Evolutionary conservation across 2,329 filamentous ascomycete genomes (phyloP).

Genomic region (Penicillium polonicum): DNA sequence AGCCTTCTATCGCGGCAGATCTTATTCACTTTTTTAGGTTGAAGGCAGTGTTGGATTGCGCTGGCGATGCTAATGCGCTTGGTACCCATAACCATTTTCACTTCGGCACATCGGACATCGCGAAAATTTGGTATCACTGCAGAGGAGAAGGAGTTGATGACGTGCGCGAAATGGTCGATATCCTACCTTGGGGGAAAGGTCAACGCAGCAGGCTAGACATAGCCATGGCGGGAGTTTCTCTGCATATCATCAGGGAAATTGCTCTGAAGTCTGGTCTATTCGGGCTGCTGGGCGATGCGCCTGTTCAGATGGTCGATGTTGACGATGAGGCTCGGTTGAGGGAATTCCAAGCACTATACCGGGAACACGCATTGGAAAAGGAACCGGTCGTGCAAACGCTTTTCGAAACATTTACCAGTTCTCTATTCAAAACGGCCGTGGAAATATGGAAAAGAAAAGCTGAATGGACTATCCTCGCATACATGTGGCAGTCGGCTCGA

Average conservation of each 20-base stretch:
- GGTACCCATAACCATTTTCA: no score
- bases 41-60: neutral
- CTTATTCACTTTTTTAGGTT: neutral
- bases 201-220: no score
- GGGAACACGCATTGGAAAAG: neutral
- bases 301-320: constrained; percentile 8
- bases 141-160: no score
- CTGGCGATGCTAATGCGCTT: neutral
- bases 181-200: no score
- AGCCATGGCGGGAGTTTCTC: no score
- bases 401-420: neutral
- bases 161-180: no score
- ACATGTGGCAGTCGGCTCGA: constrained; percentile 1
- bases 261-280: constrained; percentile 1
- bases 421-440: neutral
- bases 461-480: neutral
- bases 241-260: neutral
- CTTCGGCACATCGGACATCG: no score
- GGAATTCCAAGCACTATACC: neutral
- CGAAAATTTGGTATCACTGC: no score
- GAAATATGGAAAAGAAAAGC: neutral
- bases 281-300: constrained; percentile 5
- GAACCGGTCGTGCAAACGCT: neutral
- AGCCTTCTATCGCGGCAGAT: neutral
- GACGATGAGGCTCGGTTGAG: neutral